A percentile compares a stretch with the other conserved stretches of the same genome.
Evolutionary conservation across 257 asterid genomes (phyloP).

Genomic region (Gentiana straminea): DNA sequence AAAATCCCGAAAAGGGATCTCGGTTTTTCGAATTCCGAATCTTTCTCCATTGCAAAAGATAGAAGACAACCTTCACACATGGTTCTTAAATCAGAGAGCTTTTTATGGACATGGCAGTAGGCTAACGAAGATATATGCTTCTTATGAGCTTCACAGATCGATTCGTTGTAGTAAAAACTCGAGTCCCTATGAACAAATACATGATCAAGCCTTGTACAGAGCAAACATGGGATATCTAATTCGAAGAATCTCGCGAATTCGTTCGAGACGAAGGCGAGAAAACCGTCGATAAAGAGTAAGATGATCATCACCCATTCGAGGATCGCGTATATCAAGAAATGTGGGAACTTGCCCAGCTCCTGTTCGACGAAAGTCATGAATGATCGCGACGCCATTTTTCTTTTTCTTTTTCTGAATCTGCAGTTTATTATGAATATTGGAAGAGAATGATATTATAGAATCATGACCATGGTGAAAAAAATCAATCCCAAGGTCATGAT

Average conservation of each 20-base stretch:
- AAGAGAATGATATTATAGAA: slow-evolving; percentile 17
- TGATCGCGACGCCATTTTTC: slow-evolving; percentile 7
- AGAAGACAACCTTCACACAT: slow-evolving; percentile 81
- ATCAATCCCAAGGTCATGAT: slow-evolving; percentile 48
- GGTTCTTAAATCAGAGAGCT: slow-evolving; percentile 51
- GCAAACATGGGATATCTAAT: slow-evolving; percentile 59
- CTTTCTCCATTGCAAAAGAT: slow-evolving; percentile 52
- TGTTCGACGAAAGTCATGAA: slow-evolving; percentile 37
- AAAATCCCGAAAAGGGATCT: slow-evolving; percentile 63
- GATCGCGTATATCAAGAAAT: slow-evolving; percentile 46
- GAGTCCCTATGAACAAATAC: slow-evolving; percentile 37
- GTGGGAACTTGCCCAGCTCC: slow-evolving; percentile 43
- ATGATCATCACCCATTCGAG: slow-evolving; percentile 68
- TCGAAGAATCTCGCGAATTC: slow-evolving; percentile 64
- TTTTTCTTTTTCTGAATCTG: background rate
- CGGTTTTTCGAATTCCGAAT: slow-evolving; percentile 27
- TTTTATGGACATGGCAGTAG: slow-evolving; percentile 70
- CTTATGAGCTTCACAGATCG: slow-evolving; percentile 79
- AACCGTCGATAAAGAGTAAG: slow-evolving; percentile 57
- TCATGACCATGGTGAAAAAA: slow-evolving; percentile 41
- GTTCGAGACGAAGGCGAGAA: slow-evolving; percentile 46
- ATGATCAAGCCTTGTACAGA: slow-evolving; percentile 74
- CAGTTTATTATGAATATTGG: background rate
- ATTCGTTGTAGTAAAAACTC: slow-evolving; percentile 55
- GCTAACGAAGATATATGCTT: slow-evolving; percentile 69